These are phyloP conservation scores for Cutaneotrichosporon sp. DNA, from an alignment of 1,284 basidiomycete genomes.

Conservation along the genomic window DNA sequence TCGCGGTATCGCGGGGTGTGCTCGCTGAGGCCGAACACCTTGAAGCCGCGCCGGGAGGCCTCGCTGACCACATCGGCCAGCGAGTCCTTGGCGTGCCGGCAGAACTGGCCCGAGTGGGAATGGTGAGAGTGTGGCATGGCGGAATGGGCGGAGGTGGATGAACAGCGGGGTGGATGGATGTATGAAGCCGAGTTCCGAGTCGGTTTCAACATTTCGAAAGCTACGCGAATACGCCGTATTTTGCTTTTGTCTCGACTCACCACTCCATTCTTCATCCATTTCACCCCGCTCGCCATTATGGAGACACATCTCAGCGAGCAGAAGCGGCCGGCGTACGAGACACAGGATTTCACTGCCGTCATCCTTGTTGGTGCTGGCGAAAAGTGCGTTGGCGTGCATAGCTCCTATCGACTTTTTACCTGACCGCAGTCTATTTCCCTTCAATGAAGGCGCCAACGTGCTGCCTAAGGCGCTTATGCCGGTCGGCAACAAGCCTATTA, in stretches of 20 bases:
- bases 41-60: constrained; percentile 73
- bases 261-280: not conserved
- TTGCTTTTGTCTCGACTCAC: not conserved
- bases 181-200: not conserved
- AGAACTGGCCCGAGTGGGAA: constrained; percentile 95
- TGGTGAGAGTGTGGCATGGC: constrained; percentile 84
- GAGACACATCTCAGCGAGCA: not conserved
- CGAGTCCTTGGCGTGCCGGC: constrained; percentile 73
- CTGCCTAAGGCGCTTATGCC: constrained; percentile 71
- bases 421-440: constrained; percentile 40
- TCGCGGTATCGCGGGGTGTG: constrained; percentile 82
- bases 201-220: not conserved
- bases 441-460: constrained; percentile 44
- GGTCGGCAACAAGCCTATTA: constrained; percentile 78
- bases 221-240: not conserved
- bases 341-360: constrained; percentile 71
- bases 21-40: constrained; percentile 83
- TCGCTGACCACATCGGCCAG: constrained; percentile 74
- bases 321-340: constrained; percentile 5
- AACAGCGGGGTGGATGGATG: not conserved
- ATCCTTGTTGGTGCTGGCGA: constrained; percentile 81
- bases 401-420: not conserved
- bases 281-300: not conserved
- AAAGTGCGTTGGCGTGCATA: constrained; percentile 56
- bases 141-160: not conserved